phyloP scores from a whole-genome alignment of 371 early-diverging fungal genomes.

The Actinomortierella ambigua region DNA sequence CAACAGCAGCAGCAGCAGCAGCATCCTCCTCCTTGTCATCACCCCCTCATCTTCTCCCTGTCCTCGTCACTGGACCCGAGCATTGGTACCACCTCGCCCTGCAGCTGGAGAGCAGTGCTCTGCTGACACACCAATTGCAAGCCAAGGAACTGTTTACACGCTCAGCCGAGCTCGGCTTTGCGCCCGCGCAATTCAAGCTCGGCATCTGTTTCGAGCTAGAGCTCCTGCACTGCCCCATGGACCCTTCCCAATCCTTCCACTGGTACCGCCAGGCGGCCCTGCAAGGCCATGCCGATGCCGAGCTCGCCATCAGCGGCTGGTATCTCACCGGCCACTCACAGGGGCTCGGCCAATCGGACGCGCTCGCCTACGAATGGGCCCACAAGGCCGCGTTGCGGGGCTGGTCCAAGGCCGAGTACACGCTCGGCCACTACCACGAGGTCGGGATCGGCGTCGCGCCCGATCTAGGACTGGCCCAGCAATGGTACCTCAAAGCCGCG shows the following conservation, averaged over 20 bases:
- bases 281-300: constrained; percentile 90
- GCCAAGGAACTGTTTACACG: constrained; percentile 50
- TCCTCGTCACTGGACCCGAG: constrained; percentile 36
- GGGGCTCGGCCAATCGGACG: constrained; percentile 76
- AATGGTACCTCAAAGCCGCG: constrained; percentile 79
- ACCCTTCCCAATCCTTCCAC: constrained; percentile 75
- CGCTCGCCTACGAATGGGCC: constrained; percentile 92
- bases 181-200: constrained; percentile 75
- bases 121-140: constrained; percentile 25
- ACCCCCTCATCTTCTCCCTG: constrained; percentile 22
- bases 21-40: constrained; percentile 17
- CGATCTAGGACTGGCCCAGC: constrained; percentile 69
- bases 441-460: constrained; percentile 82
- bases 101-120: constrained; percentile 38
- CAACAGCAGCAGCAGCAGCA: background rate
- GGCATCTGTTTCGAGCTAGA: constrained; percentile 87
- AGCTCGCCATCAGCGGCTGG: constrained; percentile 95
- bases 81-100: constrained; percentile 39
- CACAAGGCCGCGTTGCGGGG: constrained; percentile 83
- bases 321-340: constrained; percentile 90
- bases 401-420: constrained; percentile 91
- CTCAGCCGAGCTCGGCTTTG: constrained; percentile 64
- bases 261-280: constrained; percentile 89
- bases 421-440: constrained; percentile 93
- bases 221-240: constrained; percentile 62